Evolutionary conservation across 768 basidiomycete species (phyloP), one percentile per base, ranked within the genome.

Genomic region (Guyanaporus albipodus): DNA sequence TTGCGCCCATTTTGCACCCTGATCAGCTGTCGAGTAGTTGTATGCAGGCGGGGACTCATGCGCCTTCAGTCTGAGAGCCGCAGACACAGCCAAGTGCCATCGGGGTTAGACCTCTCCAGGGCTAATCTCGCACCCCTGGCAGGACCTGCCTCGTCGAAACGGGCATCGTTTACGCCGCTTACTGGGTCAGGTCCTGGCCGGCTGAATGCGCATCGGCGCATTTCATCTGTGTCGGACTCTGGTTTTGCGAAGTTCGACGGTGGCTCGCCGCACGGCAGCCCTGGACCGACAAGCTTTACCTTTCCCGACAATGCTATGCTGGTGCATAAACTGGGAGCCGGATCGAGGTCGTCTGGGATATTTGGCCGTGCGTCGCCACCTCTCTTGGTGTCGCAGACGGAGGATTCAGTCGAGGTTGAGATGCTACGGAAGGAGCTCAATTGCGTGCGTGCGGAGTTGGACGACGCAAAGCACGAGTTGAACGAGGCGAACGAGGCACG

Each of bases 401-500:
- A 63, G n/a, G 60, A 66, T 7, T 51, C 66, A 22, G 56, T 61
- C 26, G 83, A 87, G 56, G 42, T 82, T 19, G 83, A 85, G 48
- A 63, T 69, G 22, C 62, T 89, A 28, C 79, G 80, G 26, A 74
- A 72, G 44, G 87, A 91, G 59, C 48, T 92, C 26, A 67, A 64
- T 34, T 55, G 69, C 2, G 54, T 83, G 46, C 80, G 80, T 55
- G 63, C 73, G 19, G 79, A 86, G 44, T 64, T 93, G 15, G 81
- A 83, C 27, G 78, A 75, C 24, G 72, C 77, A 15, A 79, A 78
- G 56, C 76, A 79, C 50, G 87, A 91, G 48, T 68, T 95, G 37
- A 71, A 61, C 31, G 92, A 95, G 59, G 75, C 83, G 1, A 83
- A 79, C 50, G 94, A 97, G 66, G 91, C 89, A 3, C 75, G 82